These are phyloP conservation scores for Amanita pseudoporphyria DNA, from an alignment of 768 basidiomycete genomes.

Conservation along the genomic window DNA sequence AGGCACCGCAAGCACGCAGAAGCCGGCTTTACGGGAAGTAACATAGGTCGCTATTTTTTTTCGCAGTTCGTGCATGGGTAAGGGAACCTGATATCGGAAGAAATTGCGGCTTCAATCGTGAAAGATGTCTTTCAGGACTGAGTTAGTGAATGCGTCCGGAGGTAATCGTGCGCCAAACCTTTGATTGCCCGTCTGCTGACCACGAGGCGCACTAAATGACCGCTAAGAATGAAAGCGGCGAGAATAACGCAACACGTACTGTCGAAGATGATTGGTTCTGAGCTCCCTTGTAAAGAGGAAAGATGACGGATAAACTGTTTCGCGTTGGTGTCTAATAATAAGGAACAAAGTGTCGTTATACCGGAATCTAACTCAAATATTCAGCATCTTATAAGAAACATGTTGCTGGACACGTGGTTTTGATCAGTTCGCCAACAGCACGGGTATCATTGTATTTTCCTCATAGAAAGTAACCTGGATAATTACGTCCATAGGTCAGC, in stretches of 20 bases:
- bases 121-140: neutral
- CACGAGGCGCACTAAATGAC: slow-evolving; percentile 4
- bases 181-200: slow-evolving; percentile 4
- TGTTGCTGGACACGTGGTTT: slow-evolving; percentile 1
- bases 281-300: neutral
- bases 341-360: neutral
- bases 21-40: neutral
- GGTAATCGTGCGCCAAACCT: slow-evolving; percentile 1
- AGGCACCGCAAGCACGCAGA: neutral
- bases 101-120: neutral
- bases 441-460: neutral
- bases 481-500: slow-evolving; percentile 5
- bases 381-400: neutral
- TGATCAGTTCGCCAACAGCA: neutral
- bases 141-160: neutral
- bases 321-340: neutral
- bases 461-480: slow-evolving; percentile 4
- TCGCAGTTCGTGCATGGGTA: neutral
- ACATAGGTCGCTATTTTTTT: neutral
- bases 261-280: neutral
- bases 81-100: neutral
- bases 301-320: neutral
- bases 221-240: neutral
- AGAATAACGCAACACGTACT: neutral
- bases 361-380: neutral